Base-by-base conservation (phyloP, 768 basidiomycete species). In the Collybiopsis luxurians region DNA sequence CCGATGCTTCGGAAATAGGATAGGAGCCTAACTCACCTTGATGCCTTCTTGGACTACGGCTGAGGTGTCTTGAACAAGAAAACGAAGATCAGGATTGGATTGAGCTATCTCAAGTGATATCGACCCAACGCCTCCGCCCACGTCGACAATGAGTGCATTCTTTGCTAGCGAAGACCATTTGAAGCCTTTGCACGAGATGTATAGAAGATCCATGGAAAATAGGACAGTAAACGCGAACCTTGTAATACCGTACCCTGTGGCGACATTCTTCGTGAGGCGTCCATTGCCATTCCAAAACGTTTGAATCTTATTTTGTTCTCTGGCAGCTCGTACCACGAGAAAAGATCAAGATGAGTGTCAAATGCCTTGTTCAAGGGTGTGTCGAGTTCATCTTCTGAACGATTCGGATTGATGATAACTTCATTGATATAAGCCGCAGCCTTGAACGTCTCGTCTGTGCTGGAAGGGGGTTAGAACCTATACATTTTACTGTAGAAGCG, bases 371-470 rank as follows among this genome's bases (percentile, higher is more conserved):
- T 34, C 31, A 34, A 34, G 6, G 31, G 31, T 6, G 6, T 34
- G 13, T 34, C 13, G 13, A 34, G 31, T 13, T 34, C 31, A 13
- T 34, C 31, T 5, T 34, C 61, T 1, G 69, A 66, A 17, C 30
- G 28, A 19, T 69, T 65, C 6, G 3, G 13, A 4, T 1, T 31
- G 19, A 46, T 51, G 5, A 24, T 17, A n/a, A 24, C n/a, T 7
- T 44, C 19, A 26, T 31, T 0, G 7, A 46, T 34, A 13, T 34
- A 28, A 6, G 86, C 84, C 10, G 87, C 82, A 1, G 87, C 78
- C 68, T 91, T 91, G 73, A 84, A 82, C 34, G 90, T 78, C 64
- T 91, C 90, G 63, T 91, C 89, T 6, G 86, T 79, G 31, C 31
- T 34, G 13, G 31, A 34, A 34, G 13, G 13, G 13, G 6, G 5